Evolutionary conservation across 1,284 basidiomycete genomes (phyloP).

Genomic region (Ustilago curta): DNA sequence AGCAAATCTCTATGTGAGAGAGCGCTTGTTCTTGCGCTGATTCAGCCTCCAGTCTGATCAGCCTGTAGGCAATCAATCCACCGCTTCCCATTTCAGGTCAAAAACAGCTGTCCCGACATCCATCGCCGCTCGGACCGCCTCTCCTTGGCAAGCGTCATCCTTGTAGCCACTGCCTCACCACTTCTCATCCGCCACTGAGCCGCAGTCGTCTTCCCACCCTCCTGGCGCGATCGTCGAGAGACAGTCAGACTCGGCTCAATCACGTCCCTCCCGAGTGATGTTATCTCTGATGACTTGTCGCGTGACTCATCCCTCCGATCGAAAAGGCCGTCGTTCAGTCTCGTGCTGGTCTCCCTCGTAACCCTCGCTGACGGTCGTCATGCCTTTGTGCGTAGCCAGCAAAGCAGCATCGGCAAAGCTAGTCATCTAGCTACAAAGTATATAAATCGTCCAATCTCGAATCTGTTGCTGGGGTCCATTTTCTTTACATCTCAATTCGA

Average conservation of each 20-base stretch:
- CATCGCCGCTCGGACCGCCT: neutral
- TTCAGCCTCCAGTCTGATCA: constrained; percentile 1
- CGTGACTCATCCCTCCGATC: neutral
- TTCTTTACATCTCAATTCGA: neutral
- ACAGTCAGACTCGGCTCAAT: too few relatives aligned
- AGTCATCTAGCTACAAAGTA: neutral
- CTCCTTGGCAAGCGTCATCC: too few relatives aligned
- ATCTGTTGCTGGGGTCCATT: too few relatives aligned
- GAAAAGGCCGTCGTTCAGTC: neutral
- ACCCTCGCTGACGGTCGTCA: neutral
- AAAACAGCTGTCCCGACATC: constrained; percentile 1
- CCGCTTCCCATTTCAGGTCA: neutral
- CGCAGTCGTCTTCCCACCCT: too few relatives aligned
- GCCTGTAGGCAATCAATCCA: neutral
- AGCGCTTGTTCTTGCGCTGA: neutral
- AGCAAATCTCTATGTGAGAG: neutral
- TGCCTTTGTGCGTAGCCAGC: too few relatives aligned
- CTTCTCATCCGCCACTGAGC: too few relatives aligned
- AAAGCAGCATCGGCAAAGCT: neutral
- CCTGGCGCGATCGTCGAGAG: too few relatives aligned
- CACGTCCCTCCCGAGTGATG: too few relatives aligned
- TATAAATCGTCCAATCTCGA: neutral
- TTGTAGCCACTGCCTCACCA: too few relatives aligned
- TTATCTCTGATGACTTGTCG: too few relatives aligned
- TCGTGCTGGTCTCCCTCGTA: neutral